Evolutionary conservation across 225 moss, liverwort and hornwort genomes (phyloP), one percentile per base, ranked within the genome.

Genomic region (Pseudoscleropodium purum): DNA sequence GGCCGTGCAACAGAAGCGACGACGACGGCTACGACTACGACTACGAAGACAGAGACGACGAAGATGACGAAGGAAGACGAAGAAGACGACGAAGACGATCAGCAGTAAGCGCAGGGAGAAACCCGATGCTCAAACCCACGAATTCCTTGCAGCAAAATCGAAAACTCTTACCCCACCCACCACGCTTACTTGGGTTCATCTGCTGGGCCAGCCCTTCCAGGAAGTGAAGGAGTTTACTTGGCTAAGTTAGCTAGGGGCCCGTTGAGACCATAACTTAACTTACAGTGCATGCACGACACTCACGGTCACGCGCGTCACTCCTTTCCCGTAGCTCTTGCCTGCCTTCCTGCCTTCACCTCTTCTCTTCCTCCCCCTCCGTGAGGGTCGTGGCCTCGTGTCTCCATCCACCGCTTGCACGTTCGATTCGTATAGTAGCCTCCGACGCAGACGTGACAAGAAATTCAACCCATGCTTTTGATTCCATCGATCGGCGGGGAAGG

Each of bases 271-370:
- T 10, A 21, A 36, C 59, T 41, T 77, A 16, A 37, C 60, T 60
- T 82, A 49, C 88, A 59, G 81, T 49, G 88, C 93, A 91, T 90
- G 93, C 90, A 93, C 93, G 90, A 84, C 90, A 86, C 31, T 77
- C 89, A 59, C 89, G 78, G 41, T 82, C 78, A 82, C 77, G 79
- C 85, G 90, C 79, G 63, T 81, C 85, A 41, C 56, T 81, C 81
- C 36, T 69, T 15, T 2, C 63, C 30, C 65, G 56, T 43, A 18
- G 59, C 60, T 11, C 80, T 39, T 27, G 59, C 54, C 43, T 27
- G 60, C 79, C 63, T 18, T 30, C 79, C 63, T 18, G 37, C n/a
- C 8, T 49, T 51, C 51, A 47, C 77, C 15, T 45, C 60, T 52
- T 64, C 86, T 34, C 67, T 82, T 30, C 33, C 34, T 60, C 84